Base-by-base conservation (phyloP, 495 filamentous ascomycete species). In the Annulohypoxylon bovei region DNA sequence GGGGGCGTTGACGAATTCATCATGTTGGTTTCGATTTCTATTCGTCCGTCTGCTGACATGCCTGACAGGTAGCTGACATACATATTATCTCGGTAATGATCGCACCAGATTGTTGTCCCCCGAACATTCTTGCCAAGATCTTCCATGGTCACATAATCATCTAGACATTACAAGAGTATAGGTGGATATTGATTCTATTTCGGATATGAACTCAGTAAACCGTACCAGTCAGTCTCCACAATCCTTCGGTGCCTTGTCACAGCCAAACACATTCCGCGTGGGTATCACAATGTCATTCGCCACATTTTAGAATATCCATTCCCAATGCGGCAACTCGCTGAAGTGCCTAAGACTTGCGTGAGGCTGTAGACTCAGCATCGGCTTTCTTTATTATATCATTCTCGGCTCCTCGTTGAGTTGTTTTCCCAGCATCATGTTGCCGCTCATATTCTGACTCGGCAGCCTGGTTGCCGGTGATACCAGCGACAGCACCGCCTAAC, bases 391-490 rank as follows among this genome's bases (percentile, higher is more conserved):
- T 78, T 61, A 97, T 87, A 77, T 97, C 94, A 23, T 82, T 80
- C 87, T 97, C 94, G 9, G 90, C 94, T 57, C 94, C 90, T 11
- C 94, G 85, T 84, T 97, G 91, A 75, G 86, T 83, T 23, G 91
- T 93, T 88, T 97, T 98, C 33, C 94, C 95, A 71, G 86, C 79
- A 75, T 96, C 94, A 72, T 97, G 95, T 76, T 90, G 83, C 47
- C 86, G 74, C 78, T 89, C 82, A 52, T 85, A 88, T 70, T 87
- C 82, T 8, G 75, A 64, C 82, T 96, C 83, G 44, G 86, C 86
- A 30, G 81, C 81, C 5, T 81, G 76, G 76, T 98, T 90, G 22
- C 94, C 93, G 6, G 88, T 90, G 7, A 96, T 60, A 18, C 88
- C 87, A 20, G 94, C 88, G 33, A 88, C 85, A 18, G 89, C 88